Conservation (phyloP, 192 early-diverging fungal genomes). For the Chytriomyces sp. region DNA sequence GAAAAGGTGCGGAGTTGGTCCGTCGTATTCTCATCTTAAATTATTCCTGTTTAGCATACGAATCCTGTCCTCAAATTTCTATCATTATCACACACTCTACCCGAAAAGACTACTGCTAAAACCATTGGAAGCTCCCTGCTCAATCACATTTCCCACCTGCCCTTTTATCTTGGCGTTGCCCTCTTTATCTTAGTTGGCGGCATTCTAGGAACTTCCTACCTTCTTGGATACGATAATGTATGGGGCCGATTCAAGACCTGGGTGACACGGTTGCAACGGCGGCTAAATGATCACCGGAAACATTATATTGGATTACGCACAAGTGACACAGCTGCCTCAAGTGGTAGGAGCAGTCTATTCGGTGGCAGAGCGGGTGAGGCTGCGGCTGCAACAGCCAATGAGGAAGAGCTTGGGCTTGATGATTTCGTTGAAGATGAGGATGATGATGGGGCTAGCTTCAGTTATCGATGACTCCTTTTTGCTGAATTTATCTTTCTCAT, state of each 20-base stretch:
- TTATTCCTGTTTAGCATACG: conserved; percentile 14
- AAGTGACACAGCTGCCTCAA: neutral
- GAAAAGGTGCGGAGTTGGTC: conserved; percentile 13
- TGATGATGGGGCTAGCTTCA: no score
- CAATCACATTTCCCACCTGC: neutral
- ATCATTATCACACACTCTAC: no score
- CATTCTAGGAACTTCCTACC: neutral
- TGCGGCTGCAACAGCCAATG: neutral
- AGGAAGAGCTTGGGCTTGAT: neutral
- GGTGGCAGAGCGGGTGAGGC: neutral
- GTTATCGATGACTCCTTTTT: neutral
- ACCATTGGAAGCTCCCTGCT: conserved; percentile 12
- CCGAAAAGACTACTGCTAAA: conserved; percentile 17
- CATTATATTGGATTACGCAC: conserved; percentile 6
- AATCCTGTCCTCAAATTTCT: no score
- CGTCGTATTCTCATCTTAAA: neutral
- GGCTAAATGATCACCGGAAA: neutral
- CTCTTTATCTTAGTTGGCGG: neutral
- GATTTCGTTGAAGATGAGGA: neutral
- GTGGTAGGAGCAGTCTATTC: neutral
- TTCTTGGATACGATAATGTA: conserved; percentile 27
- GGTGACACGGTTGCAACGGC: conserved; percentile 13
- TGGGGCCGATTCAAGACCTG: conserved; percentile 13
- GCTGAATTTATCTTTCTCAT: neutral
- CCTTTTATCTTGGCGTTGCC: conserved; percentile 17